Conservation (phyloP, 768 basidiomycete species). For the Mycena polygramma region DNA sequence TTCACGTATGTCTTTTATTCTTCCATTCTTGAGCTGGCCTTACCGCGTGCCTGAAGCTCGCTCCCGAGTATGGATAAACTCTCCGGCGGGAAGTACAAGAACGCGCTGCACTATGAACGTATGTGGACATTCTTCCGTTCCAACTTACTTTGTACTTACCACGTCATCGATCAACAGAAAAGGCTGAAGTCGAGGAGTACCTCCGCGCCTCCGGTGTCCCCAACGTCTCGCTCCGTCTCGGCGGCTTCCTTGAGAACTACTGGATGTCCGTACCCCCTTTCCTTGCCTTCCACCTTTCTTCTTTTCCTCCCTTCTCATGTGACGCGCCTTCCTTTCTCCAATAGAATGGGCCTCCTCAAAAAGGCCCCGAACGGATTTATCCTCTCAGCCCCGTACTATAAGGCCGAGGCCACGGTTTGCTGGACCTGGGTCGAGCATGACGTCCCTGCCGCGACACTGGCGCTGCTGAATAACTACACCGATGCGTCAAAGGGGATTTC, state of each 20-base stretch:
- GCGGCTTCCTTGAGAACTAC: neutral
- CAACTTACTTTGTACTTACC: too few relatives aligned
- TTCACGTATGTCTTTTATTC: conserved; percentile 10
- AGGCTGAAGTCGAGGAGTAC: neutral
- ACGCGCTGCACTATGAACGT: neutral
- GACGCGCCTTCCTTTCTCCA: neutral
- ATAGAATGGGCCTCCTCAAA: neutral
- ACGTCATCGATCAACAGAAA: neutral
- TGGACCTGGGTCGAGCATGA: neutral
- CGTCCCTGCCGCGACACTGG: neutral
- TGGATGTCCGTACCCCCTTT: neutral
- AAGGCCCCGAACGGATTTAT: neutral
- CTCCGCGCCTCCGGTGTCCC: neutral
- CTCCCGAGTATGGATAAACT: neutral
- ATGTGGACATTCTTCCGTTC: neutral
- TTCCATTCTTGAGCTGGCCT: neutral
- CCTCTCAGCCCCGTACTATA: neutral
- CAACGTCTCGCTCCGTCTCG: neutral
- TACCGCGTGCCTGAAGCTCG: neutral
- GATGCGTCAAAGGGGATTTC: neutral
- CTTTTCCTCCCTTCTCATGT: neutral
- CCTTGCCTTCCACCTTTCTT: neutral
- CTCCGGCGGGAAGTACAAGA: neutral
- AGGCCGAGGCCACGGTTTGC: neutral
- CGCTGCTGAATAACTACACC: neutral